Conservation (phyloP, 495 filamentous ascomycete genomes). For the Tuber borchii region DNA sequence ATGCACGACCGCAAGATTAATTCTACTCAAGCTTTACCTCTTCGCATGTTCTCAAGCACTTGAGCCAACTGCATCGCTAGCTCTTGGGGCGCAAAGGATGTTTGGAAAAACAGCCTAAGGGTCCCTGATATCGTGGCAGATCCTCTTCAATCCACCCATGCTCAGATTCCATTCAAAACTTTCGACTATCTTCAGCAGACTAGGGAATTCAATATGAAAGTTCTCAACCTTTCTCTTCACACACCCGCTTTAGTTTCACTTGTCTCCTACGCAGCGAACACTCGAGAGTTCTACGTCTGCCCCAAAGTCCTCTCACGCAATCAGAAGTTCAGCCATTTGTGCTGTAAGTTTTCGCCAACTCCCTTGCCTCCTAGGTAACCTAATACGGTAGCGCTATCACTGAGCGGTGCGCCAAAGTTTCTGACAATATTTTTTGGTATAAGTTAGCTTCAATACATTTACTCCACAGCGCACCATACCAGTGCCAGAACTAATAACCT, state of each 20-base stretch:
- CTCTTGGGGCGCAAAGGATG: not conserved
- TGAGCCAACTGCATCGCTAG: not conserved
- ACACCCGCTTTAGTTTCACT: not conserved
- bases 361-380: not conserved
- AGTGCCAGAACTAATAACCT: slow-evolving; percentile 7
- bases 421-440: not conserved
- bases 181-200: not conserved
- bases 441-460: not conserved
- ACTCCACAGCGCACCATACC: slow-evolving; percentile 9
- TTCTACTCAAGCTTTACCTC: not conserved
- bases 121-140: not conserved
- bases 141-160: not conserved
- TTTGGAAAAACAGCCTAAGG: not conserved
- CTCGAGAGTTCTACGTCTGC: slow-evolving; percentile 14
- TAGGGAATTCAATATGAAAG: not conserved
- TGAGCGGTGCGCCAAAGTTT: slow-evolving; percentile 5
- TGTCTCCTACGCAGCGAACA: slow-evolving; percentile 3
- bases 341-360: slow-evolving; percentile 2
- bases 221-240: not conserved
- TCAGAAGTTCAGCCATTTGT: slow-evolving; percentile 7
- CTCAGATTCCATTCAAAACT: not conserved
- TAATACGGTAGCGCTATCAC: slow-evolving; percentile 9
- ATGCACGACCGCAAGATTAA: not conserved
- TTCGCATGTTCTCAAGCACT: not conserved
- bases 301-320: slow-evolving; percentile 3